Percentiles rank a stretch among this genome's conserved stretches.
Evolutionary conservation across 2,329 filamentous ascomycete species (phyloP).

Genomic region (Exophiala viscosa): DNA sequence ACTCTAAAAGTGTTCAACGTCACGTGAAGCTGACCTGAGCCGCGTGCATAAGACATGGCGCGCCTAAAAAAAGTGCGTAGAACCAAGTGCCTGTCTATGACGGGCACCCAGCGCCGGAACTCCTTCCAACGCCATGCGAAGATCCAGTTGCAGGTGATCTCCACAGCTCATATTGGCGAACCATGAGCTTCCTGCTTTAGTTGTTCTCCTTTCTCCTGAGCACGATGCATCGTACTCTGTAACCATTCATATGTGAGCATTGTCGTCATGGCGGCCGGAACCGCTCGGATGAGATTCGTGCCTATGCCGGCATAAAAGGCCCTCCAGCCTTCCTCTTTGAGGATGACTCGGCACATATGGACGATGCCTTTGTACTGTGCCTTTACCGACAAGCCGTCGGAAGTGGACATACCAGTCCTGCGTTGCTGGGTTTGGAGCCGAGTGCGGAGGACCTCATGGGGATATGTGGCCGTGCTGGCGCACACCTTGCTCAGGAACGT

Average conservation of each 20-base stretch:
- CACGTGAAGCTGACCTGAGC: too few species aligned
- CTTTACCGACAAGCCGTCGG: constrained; percentile 55
- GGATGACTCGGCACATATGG: constrained; percentile 77
- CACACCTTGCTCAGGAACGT: constrained; percentile 92
- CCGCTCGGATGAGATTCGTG: constrained; percentile 93
- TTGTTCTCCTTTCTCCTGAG: constrained; percentile 48
- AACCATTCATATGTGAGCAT: constrained; percentile 94
- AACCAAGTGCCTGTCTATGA: not conserved
- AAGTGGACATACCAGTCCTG: constrained; percentile 49
- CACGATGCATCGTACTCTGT: constrained; percentile 50
- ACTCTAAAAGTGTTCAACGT: too few species aligned
- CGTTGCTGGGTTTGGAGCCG: constrained; percentile 89
- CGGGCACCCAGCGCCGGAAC: not conserved
- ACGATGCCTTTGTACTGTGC: constrained; percentile 71
- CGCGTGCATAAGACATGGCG: too few species aligned
- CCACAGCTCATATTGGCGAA: constrained; percentile 6
- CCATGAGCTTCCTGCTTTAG: constrained; percentile 12
- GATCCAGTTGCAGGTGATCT: not conserved
- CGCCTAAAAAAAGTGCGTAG: not conserved
- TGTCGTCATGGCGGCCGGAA: constrained; percentile 93
- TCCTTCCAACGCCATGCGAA: constrained; percentile 5
- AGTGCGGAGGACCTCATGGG: constrained; percentile 93
- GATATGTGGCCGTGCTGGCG: constrained; percentile 92
- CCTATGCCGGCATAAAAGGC: constrained; percentile 97
- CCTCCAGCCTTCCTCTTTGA: constrained; percentile 88